Percentiles rank a stretch among this genome's conserved stretches.
Evolutionary conservation across 495 filamentous ascomycete genomes (phyloP).

Genomic region (Xylaria castorea): DNA sequence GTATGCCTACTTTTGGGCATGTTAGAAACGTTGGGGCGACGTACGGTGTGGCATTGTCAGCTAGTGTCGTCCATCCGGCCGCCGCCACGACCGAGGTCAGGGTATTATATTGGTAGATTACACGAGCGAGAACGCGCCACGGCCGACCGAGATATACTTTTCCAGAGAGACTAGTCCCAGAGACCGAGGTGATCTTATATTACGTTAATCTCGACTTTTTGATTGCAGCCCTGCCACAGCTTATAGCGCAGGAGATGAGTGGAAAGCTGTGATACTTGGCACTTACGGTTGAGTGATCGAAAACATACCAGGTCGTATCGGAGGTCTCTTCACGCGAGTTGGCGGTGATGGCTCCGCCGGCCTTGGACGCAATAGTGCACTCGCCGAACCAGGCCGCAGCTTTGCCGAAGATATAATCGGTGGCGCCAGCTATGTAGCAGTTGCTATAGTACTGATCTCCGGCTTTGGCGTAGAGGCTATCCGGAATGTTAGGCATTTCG

Average conservation of each 20-base stretch:
- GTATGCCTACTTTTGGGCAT: neutral
- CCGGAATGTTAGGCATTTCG: neutral
- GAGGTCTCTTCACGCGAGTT: neutral
- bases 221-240: neutral
- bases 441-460: slow-evolving; percentile 3
- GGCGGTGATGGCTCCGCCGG: neutral
- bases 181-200: slow-evolving; percentile 8
- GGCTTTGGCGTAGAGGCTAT: neutral
- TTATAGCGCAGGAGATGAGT: neutral
- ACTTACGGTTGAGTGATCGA: slow-evolving; percentile 8
- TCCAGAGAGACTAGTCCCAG: neutral
- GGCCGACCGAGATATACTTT: slow-evolving; percentile 8
- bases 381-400: slow-evolving; percentile 2
- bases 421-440: slow-evolving; percentile 7
- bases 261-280: neutral
- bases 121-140: slow-evolving; percentile 8
- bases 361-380: slow-evolving; percentile 7
- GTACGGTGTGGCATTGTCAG: slow-evolving; percentile 4
- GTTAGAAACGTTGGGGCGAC: neutral
- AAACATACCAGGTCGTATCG: slow-evolving; percentile 1
- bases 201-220: neutral
- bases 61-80: neutral
- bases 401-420: slow-evolving; percentile 3
- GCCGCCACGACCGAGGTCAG: neutral
- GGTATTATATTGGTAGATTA: slow-evolving; percentile 1